These are phyloP conservation scores for Xanthoparmelia taractica DNA, from an alignment of 495 filamentous ascomycete genomes.

Conservation along the genomic window DNA sequence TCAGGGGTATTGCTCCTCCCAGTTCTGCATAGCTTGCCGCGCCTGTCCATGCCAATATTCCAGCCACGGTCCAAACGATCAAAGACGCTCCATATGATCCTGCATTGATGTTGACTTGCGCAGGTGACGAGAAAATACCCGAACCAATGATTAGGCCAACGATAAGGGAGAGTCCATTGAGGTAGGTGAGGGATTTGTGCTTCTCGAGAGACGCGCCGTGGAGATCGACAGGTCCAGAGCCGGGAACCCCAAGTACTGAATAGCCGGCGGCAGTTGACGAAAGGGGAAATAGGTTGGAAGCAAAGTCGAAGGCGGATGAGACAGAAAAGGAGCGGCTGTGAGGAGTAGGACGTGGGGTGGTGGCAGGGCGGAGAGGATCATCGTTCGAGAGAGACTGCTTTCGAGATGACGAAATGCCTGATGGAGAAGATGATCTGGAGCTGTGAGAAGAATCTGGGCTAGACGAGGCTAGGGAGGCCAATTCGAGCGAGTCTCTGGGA, in stretches of 20 bases:
- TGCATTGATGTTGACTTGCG: slow-evolving; percentile 85
- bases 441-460: slow-evolving; percentile 51
- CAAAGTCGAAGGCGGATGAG: slow-evolving; percentile 89
- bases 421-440: slow-evolving; percentile 66
- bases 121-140: slow-evolving; percentile 91
- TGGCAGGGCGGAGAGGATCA: slow-evolving; percentile 58
- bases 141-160: slow-evolving; percentile 94
- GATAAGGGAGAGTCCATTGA: slow-evolving; percentile 86
- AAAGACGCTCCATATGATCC: slow-evolving; percentile 88
- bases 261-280: slow-evolving; percentile 79
- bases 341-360: slow-evolving; percentile 38
- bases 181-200: slow-evolving; percentile 88
- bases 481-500: slow-evolving; percentile 87
- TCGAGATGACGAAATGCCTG: slow-evolving; percentile 83
- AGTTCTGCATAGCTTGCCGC: slow-evolving; percentile 94
- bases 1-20: slow-evolving; percentile 89
- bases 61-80: slow-evolving; percentile 84
- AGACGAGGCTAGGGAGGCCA: slow-evolving; percentile 87
- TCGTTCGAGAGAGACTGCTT: slow-evolving; percentile 82
- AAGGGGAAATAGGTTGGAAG: slow-evolving; percentile 81
- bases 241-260: slow-evolving; percentile 69
- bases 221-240: slow-evolving; percentile 43
- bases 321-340: slow-evolving; percentile 73
- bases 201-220: slow-evolving; percentile 65
- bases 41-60: slow-evolving; percentile 89